phyloP scores from a whole-genome alignment of 1,284 basidiomycete species.

The Cryptococcus jaspeensis region DNA sequence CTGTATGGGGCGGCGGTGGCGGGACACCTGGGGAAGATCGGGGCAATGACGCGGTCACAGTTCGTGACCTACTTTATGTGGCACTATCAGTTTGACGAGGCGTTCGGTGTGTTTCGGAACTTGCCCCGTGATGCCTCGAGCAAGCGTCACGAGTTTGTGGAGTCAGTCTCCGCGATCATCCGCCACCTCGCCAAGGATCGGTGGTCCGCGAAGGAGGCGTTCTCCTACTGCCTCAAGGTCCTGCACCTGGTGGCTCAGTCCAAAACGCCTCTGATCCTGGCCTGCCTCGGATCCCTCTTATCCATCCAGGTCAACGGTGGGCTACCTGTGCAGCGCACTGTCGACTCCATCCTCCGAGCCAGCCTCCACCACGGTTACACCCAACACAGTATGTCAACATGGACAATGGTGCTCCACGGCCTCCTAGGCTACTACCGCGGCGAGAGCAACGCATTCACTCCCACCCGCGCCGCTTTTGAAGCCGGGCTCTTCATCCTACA shows the following conservation, averaged over 20 bases:
- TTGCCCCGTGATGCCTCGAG: constrained; percentile 4
- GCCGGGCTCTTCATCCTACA: constrained; percentile 14
- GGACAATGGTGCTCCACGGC: constrained; percentile 14
- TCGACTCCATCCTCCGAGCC: constrained; percentile 13
- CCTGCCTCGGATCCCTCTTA: constrained; percentile 14
- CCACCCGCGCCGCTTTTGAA: constrained; percentile 2
- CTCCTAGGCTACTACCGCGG: constrained; percentile 7
- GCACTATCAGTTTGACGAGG: background rate
- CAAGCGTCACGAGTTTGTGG: background rate
- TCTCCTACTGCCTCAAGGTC: constrained; percentile 2
- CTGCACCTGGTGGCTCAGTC: background rate
- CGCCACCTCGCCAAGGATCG: constrained; percentile 4
- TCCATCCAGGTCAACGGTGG: constrained; percentile 12
- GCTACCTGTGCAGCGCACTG: constrained; percentile 6
- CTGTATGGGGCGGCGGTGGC: constrained; percentile 11
- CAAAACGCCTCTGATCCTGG: constrained; percentile 1
- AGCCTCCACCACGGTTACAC: background rate
- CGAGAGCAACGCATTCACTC: background rate
- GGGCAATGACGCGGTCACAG: constrained; percentile 8
- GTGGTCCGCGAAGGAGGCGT: constrained; percentile 3
- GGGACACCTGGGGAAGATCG: constrained; percentile 14
- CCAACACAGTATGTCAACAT: constrained; percentile 6
- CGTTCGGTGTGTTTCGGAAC: constrained; percentile 5
- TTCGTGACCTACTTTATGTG: constrained; percentile 19
- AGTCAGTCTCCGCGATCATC: constrained; percentile 8